Conservation (phyloP, 139 green algal genomes). For the Eudorina sp. region DNA sequence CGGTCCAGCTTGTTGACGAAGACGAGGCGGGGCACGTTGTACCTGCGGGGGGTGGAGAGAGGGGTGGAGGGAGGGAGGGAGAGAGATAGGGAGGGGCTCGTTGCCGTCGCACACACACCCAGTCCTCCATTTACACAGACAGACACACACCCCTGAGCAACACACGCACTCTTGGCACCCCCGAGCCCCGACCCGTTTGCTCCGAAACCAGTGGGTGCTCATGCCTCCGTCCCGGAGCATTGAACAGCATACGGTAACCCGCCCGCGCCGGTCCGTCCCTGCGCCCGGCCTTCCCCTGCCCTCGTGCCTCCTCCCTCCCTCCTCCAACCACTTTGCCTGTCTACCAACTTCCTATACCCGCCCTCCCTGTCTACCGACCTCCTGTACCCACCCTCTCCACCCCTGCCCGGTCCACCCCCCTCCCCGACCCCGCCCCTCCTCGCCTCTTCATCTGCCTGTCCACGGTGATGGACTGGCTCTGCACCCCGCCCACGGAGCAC, state of each 20-base stretch:
- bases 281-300: neutral
- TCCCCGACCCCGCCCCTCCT: neutral
- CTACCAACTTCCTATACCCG: too few species aligned
- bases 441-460: conserved; percentile 93
- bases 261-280: neutral
- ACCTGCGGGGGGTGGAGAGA: conserved; percentile 65
- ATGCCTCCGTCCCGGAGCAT: too few species aligned
- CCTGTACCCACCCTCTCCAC: neutral
- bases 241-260: neutral
- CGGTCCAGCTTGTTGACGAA: conserved; percentile 98
- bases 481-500: conserved; percentile 93
- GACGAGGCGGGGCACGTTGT: conserved; percentile 91
- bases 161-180: neutral
- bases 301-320: too few species aligned
- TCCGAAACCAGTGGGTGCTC: too few species aligned
- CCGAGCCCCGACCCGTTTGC: neutral
- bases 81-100: neutral
- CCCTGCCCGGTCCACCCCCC: neutral
- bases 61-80: conserved; percentile 7
- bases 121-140: neutral
- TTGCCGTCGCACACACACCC: neutral
- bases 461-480: conserved; percentile 96
- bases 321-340: too few species aligned
- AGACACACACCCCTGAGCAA: too few species aligned
- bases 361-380: too few species aligned